Evolutionary conservation across 495 filamentous ascomycete genomes (phyloP).

Genomic region (Penicillium lividum): DNA sequence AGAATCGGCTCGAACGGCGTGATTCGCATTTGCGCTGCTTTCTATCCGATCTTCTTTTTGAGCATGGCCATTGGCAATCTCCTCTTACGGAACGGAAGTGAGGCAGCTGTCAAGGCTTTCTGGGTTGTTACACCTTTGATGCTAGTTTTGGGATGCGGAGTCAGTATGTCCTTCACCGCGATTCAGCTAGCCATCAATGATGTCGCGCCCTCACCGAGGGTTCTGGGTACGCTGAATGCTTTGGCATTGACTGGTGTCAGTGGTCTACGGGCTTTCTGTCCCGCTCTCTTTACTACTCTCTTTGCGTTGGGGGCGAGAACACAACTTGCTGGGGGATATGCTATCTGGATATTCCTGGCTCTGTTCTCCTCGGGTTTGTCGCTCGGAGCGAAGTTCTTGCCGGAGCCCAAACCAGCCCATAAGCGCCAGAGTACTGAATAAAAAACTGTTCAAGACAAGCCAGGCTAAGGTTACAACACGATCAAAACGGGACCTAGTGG

Average conservation of each 20-base stretch:
- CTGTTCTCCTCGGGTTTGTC: conserved; percentile 47
- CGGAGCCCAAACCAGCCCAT: conserved; percentile 11
- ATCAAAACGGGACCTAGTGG: not conserved
- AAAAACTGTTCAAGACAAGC: too few species aligned
- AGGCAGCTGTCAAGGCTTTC: conserved; percentile 40
- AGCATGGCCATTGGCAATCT: conserved; percentile 51
- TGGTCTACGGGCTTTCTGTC: conserved; percentile 57
- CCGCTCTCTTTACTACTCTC: conserved; percentile 59
- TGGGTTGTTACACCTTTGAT: conserved; percentile 51
- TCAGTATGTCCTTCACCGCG: conserved; percentile 68
- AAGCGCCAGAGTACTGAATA: conserved; percentile 7
- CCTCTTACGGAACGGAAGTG: conserved; percentile 45
- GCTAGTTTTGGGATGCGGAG: conserved; percentile 53
- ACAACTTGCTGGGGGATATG: conserved; percentile 58
- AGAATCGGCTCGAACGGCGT: conserved; percentile 62
- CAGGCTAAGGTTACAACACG: not conserved
- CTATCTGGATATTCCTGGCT: conserved; percentile 64
- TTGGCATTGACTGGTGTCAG: conserved; percentile 57
- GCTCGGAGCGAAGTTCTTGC: conserved; percentile 45
- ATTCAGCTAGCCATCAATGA: conserved; percentile 70
- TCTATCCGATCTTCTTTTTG: conserved; percentile 60
- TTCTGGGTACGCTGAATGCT: conserved; percentile 66
- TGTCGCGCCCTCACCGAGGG: conserved; percentile 57
- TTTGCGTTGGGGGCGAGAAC: conserved; percentile 60
- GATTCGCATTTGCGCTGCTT: conserved; percentile 50